Evolutionary conservation across 331 rosid genomes (phyloP).

Genomic region (Quercus lobata): DNA sequence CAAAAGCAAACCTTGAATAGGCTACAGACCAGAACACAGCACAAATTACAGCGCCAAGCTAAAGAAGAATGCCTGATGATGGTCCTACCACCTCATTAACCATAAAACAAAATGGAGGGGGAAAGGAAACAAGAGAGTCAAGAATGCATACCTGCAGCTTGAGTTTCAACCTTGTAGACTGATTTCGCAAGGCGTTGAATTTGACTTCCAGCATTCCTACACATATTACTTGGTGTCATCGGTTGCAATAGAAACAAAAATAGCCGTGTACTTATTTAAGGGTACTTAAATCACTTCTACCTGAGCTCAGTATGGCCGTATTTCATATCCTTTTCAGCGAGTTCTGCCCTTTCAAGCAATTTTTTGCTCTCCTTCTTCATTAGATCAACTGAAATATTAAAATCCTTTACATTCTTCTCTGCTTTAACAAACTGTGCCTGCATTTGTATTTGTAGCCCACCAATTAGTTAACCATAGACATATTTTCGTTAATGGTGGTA

Average conservation of each 20-base stretch:
- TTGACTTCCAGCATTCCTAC: constrained; percentile 67
- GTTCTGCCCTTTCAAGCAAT: constrained; percentile 72
- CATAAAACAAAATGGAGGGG: not conserved
- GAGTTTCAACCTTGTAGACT: constrained; percentile 55
- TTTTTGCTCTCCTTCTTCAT: constrained; percentile 82
- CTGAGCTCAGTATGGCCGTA: constrained; percentile 61
- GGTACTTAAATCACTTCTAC: constrained; percentile 39
- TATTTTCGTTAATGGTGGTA: too few relatives aligned
- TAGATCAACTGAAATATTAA: constrained; percentile 66
- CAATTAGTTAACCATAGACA: too few relatives aligned
- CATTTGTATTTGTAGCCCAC: constrained; percentile 12
- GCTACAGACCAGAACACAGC: not conserved
- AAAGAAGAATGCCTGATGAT: not conserved
- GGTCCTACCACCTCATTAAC: not conserved
- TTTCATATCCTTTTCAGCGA: constrained; percentile 85
- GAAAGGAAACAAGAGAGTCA: not conserved
- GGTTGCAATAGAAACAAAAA: not conserved
- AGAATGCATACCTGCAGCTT: constrained; percentile 58
- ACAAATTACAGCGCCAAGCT: not conserved
- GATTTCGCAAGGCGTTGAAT: constrained; percentile 65
- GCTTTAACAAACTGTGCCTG: constrained; percentile 70
- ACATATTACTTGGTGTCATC: constrained; percentile 8
- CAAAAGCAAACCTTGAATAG: not conserved
- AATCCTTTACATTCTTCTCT: constrained; percentile 70
- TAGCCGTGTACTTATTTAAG: not conserved